Conservation (phyloP, 208 protist species). For the Acanthamoeba divionensis region DNA sequence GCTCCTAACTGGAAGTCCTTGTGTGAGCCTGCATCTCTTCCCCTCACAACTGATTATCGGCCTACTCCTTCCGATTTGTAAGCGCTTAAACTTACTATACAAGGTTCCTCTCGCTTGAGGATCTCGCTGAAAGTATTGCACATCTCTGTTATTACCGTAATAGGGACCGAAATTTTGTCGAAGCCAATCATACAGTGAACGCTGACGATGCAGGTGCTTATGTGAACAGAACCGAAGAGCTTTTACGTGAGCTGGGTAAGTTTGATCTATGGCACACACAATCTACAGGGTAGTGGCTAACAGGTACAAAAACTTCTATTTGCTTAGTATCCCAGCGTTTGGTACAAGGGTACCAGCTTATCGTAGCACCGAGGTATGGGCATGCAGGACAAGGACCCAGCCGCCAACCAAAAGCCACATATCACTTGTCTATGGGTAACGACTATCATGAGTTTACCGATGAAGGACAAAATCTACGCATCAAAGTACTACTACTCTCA, state of each 20-base stretch:
- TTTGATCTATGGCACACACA: too few relatives aligned
- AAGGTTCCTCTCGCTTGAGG: too few relatives aligned
- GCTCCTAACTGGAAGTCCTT: conserved; percentile 75
- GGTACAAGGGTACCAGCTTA: conserved; percentile 71
- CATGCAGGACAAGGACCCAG: not conserved
- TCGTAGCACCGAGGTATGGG: conserved; percentile 43
- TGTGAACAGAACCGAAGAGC: conserved; percentile 50
- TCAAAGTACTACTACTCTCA: not conserved
- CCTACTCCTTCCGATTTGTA: conserved; percentile 66
- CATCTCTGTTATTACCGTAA: too few relatives aligned
- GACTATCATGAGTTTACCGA: conserved; percentile 49
- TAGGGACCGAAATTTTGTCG: not conserved
- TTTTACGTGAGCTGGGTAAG: conserved; percentile 72
- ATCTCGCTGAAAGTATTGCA: too few relatives aligned
- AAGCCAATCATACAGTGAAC: conserved; percentile 48
- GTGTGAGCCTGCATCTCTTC: conserved; percentile 71
- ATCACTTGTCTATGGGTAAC: not conserved
- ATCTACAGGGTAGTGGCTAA: too few relatives aligned
- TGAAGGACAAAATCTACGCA: conserved; percentile 43
- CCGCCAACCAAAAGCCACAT: not conserved
- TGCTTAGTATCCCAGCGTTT: conserved; percentile 75
- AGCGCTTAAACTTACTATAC: too few relatives aligned
- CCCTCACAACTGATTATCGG: conserved; percentile 78
- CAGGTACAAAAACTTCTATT: too few relatives aligned
- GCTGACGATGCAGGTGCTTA: conserved; percentile 63